phyloP scores from a whole-genome alignment of 2,329 filamentous ascomycete genomes.

The Aspergillus novofumigatus region DNA sequence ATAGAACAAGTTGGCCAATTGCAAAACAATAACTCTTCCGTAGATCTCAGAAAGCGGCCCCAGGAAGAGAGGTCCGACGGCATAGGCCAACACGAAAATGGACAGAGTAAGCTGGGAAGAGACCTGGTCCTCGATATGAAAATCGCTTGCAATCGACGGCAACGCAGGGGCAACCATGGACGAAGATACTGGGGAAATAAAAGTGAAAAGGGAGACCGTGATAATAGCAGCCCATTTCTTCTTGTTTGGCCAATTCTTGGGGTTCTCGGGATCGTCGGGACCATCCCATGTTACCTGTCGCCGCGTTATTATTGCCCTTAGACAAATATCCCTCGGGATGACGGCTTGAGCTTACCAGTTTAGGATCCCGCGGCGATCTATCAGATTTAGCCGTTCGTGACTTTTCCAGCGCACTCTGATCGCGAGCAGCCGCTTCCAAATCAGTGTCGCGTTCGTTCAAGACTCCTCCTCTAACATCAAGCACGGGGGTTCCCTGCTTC shows the following conservation, averaged over 20 bases:
- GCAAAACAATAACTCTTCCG: constrained; percentile 52
- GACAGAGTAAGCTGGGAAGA: constrained; percentile 49
- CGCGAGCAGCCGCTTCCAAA: constrained; percentile 16
- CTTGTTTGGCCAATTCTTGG: constrained; percentile 51
- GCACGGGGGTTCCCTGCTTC: constrained; percentile 11
- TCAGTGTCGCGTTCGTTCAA: constrained; percentile 26
- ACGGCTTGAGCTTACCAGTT: constrained; percentile 18
- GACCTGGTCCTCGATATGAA: constrained; percentile 48
- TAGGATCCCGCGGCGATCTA: constrained; percentile 17
- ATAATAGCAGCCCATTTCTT: constrained; percentile 57
- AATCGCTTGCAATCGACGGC: constrained; percentile 49
- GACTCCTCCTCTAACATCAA: constrained; percentile 22
- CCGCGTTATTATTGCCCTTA: background rate
- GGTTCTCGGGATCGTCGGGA: constrained; percentile 47
- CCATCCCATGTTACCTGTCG: constrained; percentile 48
- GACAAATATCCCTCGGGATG: background rate
- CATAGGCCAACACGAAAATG: constrained; percentile 54
- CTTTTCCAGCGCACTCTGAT: constrained; percentile 18
- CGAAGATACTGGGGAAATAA: constrained; percentile 61
- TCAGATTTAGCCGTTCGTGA: constrained; percentile 19
- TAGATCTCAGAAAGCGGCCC: constrained; percentile 55
- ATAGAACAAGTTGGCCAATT: constrained; percentile 53
- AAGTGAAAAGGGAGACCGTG: constrained; percentile 55
- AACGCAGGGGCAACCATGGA: constrained; percentile 57
- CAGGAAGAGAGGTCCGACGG: constrained; percentile 49